phyloP scores from a whole-genome alignment of 768 basidiomycete genomes.

The Leucogyrophana mollusca region DNA sequence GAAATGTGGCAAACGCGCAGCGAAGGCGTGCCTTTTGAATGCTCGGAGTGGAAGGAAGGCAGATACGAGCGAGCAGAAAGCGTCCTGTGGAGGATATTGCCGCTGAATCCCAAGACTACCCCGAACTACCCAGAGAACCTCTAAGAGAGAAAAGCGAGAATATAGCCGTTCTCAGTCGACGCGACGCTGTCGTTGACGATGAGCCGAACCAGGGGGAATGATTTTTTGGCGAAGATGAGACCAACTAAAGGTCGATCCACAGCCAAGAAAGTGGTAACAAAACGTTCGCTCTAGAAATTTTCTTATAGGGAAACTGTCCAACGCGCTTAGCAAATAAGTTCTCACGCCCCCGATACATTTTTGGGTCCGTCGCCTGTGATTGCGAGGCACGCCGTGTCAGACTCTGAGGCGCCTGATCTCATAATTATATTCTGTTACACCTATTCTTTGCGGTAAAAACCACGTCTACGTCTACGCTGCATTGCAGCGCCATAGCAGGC shows the following conservation, averaged over 20 bases:
- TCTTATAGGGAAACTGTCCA: constrained; percentile 17
- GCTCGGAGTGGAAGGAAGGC: constrained; percentile 28
- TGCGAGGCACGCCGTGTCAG: too few relatives aligned
- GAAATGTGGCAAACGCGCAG: constrained; percentile 77
- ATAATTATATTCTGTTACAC: too few relatives aligned
- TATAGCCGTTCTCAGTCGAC: constrained; percentile 32
- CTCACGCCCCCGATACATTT: constrained; percentile 16
- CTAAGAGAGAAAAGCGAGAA: constrained; percentile 14
- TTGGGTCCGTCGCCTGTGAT: constrained; percentile 5
- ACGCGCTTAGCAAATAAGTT: constrained; percentile 23
- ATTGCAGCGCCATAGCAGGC: too few relatives aligned
- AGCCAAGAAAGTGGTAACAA: constrained; percentile 32
- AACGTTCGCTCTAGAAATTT: constrained; percentile 11
- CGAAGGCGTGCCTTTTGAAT: constrained; percentile 89
- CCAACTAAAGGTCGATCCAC: constrained; percentile 49
- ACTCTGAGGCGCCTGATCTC: too few relatives aligned
- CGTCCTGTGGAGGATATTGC: constrained; percentile 17
- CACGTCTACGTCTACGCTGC: not conserved
- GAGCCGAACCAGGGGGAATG: constrained; percentile 22
- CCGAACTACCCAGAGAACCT: constrained; percentile 16
- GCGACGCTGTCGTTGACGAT: constrained; percentile 42
- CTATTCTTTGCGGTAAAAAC: not conserved
- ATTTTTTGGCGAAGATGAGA: constrained; percentile 36
- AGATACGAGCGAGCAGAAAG: constrained; percentile 23
- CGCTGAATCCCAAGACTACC: constrained; percentile 8